These are phyloP conservation scores for Lycium ferocissimum DNA, from an alignment of 257 asterid species.

Conservation along the genomic window DNA sequence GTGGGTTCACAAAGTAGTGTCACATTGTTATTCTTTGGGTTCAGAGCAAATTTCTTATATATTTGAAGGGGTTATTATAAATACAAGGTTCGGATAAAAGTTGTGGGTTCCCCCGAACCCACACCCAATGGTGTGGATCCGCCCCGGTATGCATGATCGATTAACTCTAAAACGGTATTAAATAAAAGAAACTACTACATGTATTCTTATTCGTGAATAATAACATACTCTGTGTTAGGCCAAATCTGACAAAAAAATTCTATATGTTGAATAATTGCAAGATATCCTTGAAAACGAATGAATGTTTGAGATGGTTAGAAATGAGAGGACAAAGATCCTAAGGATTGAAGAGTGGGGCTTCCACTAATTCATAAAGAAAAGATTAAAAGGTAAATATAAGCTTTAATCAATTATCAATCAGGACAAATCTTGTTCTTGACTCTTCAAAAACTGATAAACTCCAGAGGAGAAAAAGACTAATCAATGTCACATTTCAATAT, in stretches of 20 bases:
- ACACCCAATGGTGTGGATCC: no score
- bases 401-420: not conserved
- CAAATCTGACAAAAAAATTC: not conserved
- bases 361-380: slow-evolving; percentile 2
- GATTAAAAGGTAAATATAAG: not conserved
- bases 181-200: no score
- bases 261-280: not conserved
- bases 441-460: not conserved
- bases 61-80: no score
- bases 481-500: not conserved
- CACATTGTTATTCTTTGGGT: no score
- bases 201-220: no score
- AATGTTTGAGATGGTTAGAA: not conserved
- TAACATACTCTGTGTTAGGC: not conserved
- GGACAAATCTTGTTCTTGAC: not conserved
- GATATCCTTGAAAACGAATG: not conserved
- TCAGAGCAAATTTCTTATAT: no score
- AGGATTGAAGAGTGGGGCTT: not conserved
- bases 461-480: slow-evolving; percentile 11
- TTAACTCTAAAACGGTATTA: no score
- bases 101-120: no score
- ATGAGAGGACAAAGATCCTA: not conserved
- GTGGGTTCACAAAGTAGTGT: no score
- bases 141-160: no score
- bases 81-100: no score